Percentiles rank a stretch among this genome's conserved stretches.
Conservation (phyloP, 768 basidiomycete species). For the Macrocybe gigantea region DNA sequence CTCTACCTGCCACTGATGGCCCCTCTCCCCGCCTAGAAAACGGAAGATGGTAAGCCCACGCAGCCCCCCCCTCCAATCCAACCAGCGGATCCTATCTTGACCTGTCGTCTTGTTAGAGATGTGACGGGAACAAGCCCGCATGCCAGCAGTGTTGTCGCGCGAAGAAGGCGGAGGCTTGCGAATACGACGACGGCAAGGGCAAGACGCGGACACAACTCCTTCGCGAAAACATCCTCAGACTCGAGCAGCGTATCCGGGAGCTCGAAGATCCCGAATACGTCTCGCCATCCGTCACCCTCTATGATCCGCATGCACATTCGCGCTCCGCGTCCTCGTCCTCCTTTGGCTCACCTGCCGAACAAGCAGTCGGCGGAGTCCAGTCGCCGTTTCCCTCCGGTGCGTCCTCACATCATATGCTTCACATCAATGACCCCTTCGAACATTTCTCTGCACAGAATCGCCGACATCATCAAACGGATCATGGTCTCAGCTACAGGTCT, state of each 20-base stretch:
- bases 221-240: constrained; percentile 68
- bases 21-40: constrained; percentile 36
- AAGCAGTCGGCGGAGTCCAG: constrained; percentile 46
- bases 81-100: constrained; percentile 2
- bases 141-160: constrained; percentile 76
- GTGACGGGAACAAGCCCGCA: constrained; percentile 71
- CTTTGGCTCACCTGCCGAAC: constrained; percentile 45
- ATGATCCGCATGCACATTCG: constrained; percentile 56
- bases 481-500: constrained; percentile 39
- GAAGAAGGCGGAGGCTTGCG: constrained; percentile 70
- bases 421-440: constrained; percentile 1
- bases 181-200: constrained; percentile 82
- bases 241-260: constrained; percentile 67
- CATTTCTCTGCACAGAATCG: constrained; percentile 24
- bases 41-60: constrained; percentile 54
- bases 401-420: constrained; percentile 6
- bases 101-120: constrained; percentile 43
- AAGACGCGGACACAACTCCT: constrained; percentile 78
- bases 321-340: constrained; percentile 51
- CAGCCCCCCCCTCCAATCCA: constrained; percentile 1
- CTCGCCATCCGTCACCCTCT: constrained; percentile 62
- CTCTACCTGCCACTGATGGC: constrained; percentile 9
- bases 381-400: constrained; percentile 56
- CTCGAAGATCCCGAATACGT: constrained; percentile 72
- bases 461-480: constrained; percentile 46